A percentile compares a stretch with the other conserved stretches of the same genome.
Conservation (phyloP, 1,284 basidiomycete species). For the Moesziomyces antarcticus region DNA sequence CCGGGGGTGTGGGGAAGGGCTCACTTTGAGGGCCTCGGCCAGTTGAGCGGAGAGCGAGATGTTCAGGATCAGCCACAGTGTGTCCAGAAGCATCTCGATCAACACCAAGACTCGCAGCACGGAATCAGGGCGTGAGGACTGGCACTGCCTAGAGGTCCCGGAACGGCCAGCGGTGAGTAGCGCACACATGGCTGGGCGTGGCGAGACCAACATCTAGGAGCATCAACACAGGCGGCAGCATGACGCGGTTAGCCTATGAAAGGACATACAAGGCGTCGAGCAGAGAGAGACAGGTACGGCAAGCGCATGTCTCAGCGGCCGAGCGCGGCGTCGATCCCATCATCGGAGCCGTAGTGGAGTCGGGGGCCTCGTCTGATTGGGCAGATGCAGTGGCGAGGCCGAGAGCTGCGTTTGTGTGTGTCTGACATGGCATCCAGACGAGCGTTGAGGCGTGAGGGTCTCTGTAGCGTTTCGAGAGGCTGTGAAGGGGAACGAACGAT, state of each 20-base stretch:
- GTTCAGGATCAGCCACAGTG: background rate
- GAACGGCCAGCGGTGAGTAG: background rate
- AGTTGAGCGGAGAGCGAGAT: background rate
- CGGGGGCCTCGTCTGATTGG: background rate
- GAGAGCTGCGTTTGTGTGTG: background rate
- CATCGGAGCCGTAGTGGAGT: background rate
- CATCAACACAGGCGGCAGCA: background rate
- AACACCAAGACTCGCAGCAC: background rate
- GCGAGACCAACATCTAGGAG: slow-evolving; percentile 12
- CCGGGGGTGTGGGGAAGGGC: background rate
- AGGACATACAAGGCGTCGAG: background rate
- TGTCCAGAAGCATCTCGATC: background rate
- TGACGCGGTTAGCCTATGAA: background rate
- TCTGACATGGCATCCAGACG: no score
- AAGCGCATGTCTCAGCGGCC: background rate
- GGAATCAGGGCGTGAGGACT: background rate
- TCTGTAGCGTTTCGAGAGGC: no score
- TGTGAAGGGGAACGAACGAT: no score
- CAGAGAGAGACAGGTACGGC: background rate
- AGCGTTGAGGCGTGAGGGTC: no score
- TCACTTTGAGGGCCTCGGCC: background rate
- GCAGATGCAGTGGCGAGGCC: no score
- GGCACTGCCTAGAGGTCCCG: background rate
- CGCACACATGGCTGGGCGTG: slow-evolving; percentile 1
- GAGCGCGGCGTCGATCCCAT: background rate